A percentile compares a stretch with the other conserved stretches of the same genome.
These are phyloP conservation scores for Russula foetens DNA, from an alignment of 768 basidiomycete species.

Conservation along the genomic window DNA sequence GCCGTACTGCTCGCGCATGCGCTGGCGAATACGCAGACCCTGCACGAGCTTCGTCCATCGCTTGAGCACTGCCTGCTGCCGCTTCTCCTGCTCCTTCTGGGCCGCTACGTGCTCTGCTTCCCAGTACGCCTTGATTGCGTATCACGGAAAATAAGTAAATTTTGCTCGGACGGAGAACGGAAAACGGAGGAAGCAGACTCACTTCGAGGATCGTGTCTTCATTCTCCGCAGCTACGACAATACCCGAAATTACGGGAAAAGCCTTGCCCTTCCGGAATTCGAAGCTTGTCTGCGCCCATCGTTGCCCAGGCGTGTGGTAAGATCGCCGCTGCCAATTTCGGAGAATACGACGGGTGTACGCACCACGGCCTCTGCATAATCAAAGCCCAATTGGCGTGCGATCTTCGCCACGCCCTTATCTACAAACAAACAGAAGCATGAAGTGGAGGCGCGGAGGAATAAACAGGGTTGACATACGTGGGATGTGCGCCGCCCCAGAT, in stretches of 20 bases:
- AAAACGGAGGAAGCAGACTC: constrained; percentile 3
- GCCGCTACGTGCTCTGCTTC: constrained; percentile 71
- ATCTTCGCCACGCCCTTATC: constrained; percentile 80
- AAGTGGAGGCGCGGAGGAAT: background rate
- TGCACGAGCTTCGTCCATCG: constrained; percentile 85
- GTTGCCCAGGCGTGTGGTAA: background rate
- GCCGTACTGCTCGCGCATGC: constrained; percentile 74
- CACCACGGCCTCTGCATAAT: constrained; percentile 94
- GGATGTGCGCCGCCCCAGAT: constrained; percentile 74
- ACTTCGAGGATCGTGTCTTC: constrained; percentile 71
- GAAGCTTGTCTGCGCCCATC: constrained; percentile 70
- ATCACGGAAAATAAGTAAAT: background rate
- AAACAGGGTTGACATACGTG: constrained; percentile 50
- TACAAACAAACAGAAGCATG: constrained; percentile 9
- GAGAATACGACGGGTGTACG: constrained; percentile 25
- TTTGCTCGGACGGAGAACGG: background rate
- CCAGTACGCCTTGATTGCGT: constrained; percentile 55
- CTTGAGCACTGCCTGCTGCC: constrained; percentile 73
- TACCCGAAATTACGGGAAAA: constrained; percentile 73
- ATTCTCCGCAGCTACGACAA: constrained; percentile 81
- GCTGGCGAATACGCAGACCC: constrained; percentile 78
- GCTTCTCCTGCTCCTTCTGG: constrained; percentile 67
- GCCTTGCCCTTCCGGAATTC: constrained; percentile 94
- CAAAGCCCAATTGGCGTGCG: constrained; percentile 77
- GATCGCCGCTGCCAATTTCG: background rate